Conservation (phyloP, 768 basidiomycete genomes). For the Boletellus ananiceps region DNA sequence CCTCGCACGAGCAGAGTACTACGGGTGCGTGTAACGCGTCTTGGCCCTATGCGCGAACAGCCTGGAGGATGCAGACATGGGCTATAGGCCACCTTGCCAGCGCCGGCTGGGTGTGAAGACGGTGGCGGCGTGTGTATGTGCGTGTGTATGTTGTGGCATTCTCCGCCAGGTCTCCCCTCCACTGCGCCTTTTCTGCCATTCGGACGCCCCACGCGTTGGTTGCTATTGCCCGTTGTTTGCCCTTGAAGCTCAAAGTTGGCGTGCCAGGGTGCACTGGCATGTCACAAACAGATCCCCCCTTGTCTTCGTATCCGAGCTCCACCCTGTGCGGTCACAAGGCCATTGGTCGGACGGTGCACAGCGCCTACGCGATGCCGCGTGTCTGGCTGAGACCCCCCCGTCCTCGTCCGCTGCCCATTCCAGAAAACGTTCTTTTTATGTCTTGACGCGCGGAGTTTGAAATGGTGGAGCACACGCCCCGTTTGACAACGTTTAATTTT, state of each 20-base stretch:
- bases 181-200: conserved; percentile 33
- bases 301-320: not conserved
- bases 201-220: conserved; percentile 1
- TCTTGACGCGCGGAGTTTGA: conserved; percentile 16
- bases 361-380: too few species aligned
- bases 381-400: too few species aligned
- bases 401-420: not conserved
- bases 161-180: not conserved
- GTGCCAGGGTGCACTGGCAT: conserved; percentile 4
- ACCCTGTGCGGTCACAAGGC: not conserved
- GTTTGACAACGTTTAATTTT: conserved; percentile 3
- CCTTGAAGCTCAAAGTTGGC: not conserved
- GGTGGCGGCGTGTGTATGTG: too few species aligned
- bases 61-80: too few species aligned
- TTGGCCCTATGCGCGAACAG: too few species aligned
- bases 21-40: too few species aligned
- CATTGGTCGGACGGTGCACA: too few species aligned
- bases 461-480: conserved; percentile 3
- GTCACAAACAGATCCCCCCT: conserved; percentile 9
- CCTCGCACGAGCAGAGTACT: too few species aligned
- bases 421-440: not conserved
- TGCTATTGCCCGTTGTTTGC: too few species aligned
- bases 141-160: too few species aligned
- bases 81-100: too few species aligned
- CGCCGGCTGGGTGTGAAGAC: too few species aligned